phyloP scores from a whole-genome alignment of 176 grass and related monocot genomes.

The Triticum timopheevii region DNA sequence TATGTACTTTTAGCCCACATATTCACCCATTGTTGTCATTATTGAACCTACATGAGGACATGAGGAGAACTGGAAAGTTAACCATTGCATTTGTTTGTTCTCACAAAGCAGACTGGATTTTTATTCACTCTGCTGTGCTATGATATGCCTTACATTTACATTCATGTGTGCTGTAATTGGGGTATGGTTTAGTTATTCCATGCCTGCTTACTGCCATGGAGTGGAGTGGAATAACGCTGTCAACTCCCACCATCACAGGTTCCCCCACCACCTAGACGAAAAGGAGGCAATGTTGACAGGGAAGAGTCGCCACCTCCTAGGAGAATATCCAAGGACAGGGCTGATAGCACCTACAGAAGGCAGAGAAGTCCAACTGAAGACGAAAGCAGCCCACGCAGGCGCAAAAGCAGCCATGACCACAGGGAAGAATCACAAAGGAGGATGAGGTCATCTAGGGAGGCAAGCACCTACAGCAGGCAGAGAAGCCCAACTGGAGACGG shows the following conservation, averaged over 20 bases:
- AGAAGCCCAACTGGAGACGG: constrained; percentile 4
- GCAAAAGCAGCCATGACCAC: constrained; percentile 30
- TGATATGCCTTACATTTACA: not conserved
- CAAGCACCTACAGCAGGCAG: constrained; percentile 32
- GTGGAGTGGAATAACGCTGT: not conserved
- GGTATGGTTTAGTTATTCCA: not conserved
- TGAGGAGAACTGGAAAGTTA: not conserved
- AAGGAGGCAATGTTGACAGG: constrained; percentile 20
- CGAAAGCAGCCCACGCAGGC: not conserved
- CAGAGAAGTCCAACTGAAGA: constrained; percentile 33
- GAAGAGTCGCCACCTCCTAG: constrained; percentile 57
- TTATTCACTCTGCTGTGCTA: not conserved
- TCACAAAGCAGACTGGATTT: not conserved
- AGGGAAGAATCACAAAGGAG: constrained; percentile 38
- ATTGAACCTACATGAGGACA: not conserved
- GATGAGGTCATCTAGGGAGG: constrained; percentile 39
- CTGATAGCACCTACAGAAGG: constrained; percentile 29
- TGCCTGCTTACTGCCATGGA: constrained; percentile 5
- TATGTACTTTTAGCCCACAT: not conserved
- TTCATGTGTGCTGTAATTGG: not conserved
- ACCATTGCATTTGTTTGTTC: not conserved
- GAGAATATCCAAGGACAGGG: constrained; percentile 38
- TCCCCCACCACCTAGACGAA: constrained; percentile 60
- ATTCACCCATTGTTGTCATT: not conserved
- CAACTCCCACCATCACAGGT: constrained; percentile 34